These are phyloP conservation scores for Ogataea pignaliae DNA, from an alignment of 805 yeast genomes.

Conservation along the genomic window DNA sequence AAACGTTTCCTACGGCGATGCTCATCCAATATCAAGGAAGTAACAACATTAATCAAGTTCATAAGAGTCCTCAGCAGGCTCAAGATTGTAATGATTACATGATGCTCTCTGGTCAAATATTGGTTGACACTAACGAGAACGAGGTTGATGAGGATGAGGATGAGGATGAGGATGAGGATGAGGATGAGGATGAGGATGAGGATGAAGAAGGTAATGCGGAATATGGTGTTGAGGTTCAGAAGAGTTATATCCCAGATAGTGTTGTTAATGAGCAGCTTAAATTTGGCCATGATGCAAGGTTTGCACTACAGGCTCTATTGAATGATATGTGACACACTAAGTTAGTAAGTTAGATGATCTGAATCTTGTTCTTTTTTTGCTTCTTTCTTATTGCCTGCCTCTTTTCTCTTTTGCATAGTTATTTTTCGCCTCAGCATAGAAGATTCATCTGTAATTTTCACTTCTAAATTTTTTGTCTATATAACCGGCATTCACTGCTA, in stretches of 20 bases:
- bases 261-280: neutral
- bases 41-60: conserved; percentile 3
- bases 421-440: too few relatives aligned
- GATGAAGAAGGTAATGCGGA: too few relatives aligned
- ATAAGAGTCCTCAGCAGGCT: conserved; percentile 1
- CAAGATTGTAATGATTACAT: neutral
- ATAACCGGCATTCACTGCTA: too few relatives aligned
- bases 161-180: neutral
- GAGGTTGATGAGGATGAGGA: conserved; percentile 3
- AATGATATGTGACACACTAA: too few relatives aligned
- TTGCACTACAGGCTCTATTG: conserved; percentile 22
- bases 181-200: neutral
- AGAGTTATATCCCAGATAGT: too few relatives aligned
- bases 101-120: neutral
- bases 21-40: conserved; percentile 1
- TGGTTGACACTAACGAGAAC: neutral
- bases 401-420: too few relatives aligned
- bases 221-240: too few relatives aligned
- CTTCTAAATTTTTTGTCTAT: too few relatives aligned
- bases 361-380: too few relatives aligned
- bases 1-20: conserved; percentile 12
- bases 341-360: too few relatives aligned
- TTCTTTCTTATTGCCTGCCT: too few relatives aligned
- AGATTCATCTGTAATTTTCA: too few relatives aligned
- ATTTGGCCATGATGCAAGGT: conserved; percentile 22